phyloP scores from a whole-genome alignment of 129 eudicot genomes.

The Glebionis coronaria region DNA sequence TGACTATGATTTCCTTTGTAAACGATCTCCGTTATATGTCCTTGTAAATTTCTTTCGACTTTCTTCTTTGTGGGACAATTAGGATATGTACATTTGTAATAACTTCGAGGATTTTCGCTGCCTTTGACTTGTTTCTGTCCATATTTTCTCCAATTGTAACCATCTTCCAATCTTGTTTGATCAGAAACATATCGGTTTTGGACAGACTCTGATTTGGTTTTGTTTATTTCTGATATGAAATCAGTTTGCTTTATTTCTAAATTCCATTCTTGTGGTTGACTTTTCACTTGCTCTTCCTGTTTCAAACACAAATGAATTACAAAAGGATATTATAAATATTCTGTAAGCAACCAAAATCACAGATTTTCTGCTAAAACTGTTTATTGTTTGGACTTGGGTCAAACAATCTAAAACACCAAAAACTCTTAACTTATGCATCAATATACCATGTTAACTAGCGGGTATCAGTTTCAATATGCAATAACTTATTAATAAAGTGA shows the following conservation, averaged over 20 bases:
- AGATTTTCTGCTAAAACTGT: background rate
- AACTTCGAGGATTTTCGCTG: constrained; percentile 94
- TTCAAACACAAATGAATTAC: constrained; percentile 2
- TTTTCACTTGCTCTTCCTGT: constrained; percentile 56
- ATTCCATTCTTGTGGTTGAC: constrained; percentile 52
- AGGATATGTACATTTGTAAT: constrained; percentile 76
- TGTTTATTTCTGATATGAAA: constrained; percentile 25
- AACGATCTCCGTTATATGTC: constrained; percentile 86
- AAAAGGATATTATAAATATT: no score
- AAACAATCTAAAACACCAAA: no score
- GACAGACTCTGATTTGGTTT: constrained; percentile 35
- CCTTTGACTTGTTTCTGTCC: constrained; percentile 98
- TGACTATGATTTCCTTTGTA: constrained; percentile 94
- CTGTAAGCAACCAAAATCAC: no score
- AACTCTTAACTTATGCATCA: no score
- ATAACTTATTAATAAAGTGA: background rate
- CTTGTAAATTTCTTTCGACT: constrained; percentile 75
- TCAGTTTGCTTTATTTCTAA: constrained; percentile 44
- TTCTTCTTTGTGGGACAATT: constrained; percentile 92
- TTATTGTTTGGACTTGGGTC: background rate
- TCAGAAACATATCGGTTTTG: constrained; percentile 37
- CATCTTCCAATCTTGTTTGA: constrained; percentile 76
- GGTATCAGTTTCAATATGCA: no score
- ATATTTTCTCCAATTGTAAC: constrained; percentile 95
- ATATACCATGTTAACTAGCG: no score